Percentiles rank a stretch among this genome's conserved stretches.
Conservation (phyloP, 106 monocot species). For the Dendrobium chrysotoxum region DNA sequence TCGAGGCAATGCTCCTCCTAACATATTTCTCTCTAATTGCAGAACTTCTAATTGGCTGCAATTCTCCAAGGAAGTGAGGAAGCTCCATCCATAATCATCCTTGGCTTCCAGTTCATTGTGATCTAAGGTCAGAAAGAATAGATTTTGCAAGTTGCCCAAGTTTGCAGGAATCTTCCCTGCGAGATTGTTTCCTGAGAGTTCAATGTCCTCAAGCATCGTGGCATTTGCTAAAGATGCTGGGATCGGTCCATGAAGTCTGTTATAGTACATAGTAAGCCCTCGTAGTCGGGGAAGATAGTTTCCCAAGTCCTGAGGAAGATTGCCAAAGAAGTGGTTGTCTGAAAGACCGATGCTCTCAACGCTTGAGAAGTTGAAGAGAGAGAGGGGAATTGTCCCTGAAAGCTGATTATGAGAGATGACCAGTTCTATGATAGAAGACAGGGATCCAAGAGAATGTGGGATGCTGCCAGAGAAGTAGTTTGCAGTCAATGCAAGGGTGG, state of each 20-base stretch:
- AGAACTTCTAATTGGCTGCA: neutral
- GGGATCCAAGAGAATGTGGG: neutral
- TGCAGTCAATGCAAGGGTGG: conserved; percentile 1
- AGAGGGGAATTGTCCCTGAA: conserved; percentile 12
- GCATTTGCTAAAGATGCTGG: conserved; percentile 17
- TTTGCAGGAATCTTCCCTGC: conserved; percentile 26
- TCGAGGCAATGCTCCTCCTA: neutral
- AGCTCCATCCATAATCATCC: neutral
- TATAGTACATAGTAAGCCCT: conserved; percentile 12
- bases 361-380: neutral
- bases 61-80: neutral
- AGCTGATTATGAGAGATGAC: conserved; percentile 5
- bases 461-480: conserved; percentile 11
- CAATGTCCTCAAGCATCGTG: conserved; percentile 6
- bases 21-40: neutral
- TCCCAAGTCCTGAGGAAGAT: conserved; percentile 15
- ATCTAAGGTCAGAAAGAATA: neutral
- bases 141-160: conserved; percentile 13
- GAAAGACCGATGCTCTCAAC: conserved; percentile 8
- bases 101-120: neutral
- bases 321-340: conserved; percentile 16
- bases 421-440: neutral
- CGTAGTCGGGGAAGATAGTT: conserved; percentile 2
- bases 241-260: conserved; percentile 16
- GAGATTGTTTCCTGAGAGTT: conserved; percentile 16